Evolutionary conservation across 805 yeast genomes (phyloP).

Genomic region (Starmerella stigmatis): DNA sequence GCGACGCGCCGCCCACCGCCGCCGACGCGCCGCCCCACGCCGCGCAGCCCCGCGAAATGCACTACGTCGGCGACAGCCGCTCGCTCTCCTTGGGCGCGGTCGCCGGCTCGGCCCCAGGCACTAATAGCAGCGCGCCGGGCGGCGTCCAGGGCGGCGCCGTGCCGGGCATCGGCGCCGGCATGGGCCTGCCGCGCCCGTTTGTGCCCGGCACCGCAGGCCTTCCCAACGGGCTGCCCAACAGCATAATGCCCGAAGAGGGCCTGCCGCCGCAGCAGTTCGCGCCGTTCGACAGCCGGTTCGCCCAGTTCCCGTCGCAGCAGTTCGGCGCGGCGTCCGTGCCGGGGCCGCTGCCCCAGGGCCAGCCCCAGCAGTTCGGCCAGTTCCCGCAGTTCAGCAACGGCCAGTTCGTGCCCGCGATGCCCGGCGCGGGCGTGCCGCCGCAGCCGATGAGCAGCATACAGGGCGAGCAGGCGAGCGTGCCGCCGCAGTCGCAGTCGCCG

Average conservation of each 20-base stretch:
- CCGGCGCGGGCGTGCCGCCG: background rate
- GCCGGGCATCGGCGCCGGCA: background rate
- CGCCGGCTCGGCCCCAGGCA: background rate
- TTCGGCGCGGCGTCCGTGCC: background rate
- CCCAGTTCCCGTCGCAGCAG: background rate
- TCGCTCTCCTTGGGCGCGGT: background rate
- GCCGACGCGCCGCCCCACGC: too few species aligned
- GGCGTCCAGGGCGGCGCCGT: background rate
- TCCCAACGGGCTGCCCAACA: background rate
- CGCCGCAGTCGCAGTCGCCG: too few species aligned
- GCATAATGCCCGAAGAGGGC: background rate
- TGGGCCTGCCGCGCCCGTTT: background rate
- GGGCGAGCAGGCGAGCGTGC: background rate
- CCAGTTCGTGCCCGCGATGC: constrained; percentile 1
- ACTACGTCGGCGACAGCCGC: constrained; percentile 5
- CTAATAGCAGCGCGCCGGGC: background rate
- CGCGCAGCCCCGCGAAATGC: constrained; percentile 1
- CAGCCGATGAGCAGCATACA: background rate
- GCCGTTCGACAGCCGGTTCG: background rate
- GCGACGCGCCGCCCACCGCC: too few species aligned
- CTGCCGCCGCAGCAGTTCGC: constrained; percentile 3
- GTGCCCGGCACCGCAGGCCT: background rate
- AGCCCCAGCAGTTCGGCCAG: background rate
- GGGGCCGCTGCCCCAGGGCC: background rate
- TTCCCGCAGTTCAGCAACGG: background rate